Evolutionary conservation across 352 stramenopile species (phyloP).

Genomic region (Albugo laibachii): DNA sequence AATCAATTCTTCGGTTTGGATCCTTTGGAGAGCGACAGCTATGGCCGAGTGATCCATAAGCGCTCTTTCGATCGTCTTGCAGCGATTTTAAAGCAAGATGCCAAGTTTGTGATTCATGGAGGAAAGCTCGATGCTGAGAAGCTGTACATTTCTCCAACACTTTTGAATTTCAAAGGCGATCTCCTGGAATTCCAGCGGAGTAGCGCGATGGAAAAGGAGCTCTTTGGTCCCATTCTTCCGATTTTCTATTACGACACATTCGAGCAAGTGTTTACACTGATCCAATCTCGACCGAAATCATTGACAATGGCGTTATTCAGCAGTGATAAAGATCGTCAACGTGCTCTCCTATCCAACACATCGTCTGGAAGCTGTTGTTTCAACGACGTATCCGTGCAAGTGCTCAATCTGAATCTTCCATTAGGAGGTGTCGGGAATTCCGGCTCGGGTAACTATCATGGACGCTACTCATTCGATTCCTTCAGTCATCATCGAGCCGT

Average conservation of each 20-base stretch:
- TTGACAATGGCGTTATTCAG: constrained; percentile 55
- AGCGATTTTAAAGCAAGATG: constrained; percentile 35
- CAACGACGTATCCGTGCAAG: constrained; percentile 74
- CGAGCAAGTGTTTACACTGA: constrained; percentile 14
- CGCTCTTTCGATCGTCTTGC: constrained; percentile 25
- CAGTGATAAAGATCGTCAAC: constrained; percentile 9
- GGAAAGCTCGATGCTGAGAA: constrained; percentile 37
- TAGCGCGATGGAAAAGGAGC: constrained; percentile 81
- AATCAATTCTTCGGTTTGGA: constrained; percentile 35
- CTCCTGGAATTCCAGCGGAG: constrained; percentile 22
- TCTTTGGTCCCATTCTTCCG: constrained; percentile 91
- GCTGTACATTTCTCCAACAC: constrained; percentile 69
- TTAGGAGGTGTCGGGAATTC: constrained; percentile 70
- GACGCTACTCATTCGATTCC: constrained; percentile 52
- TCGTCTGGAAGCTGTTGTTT: constrained; percentile 34
- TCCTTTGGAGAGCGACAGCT: constrained; percentile 19
- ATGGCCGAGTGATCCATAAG: constrained; percentile 48
- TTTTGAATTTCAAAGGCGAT: constrained; percentile 75
- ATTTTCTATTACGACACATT: constrained; percentile 66
- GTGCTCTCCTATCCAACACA: constrained; percentile 18
- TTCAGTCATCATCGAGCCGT: constrained; percentile 57
- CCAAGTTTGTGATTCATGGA: constrained; percentile 30
- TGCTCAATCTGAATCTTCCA: constrained; percentile 35
- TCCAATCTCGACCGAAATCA: constrained; percentile 37
- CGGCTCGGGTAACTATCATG: constrained; percentile 72